These are phyloP conservation scores for Solanum piurae DNA, from an alignment of 257 asterid species.

Conservation along the genomic window DNA sequence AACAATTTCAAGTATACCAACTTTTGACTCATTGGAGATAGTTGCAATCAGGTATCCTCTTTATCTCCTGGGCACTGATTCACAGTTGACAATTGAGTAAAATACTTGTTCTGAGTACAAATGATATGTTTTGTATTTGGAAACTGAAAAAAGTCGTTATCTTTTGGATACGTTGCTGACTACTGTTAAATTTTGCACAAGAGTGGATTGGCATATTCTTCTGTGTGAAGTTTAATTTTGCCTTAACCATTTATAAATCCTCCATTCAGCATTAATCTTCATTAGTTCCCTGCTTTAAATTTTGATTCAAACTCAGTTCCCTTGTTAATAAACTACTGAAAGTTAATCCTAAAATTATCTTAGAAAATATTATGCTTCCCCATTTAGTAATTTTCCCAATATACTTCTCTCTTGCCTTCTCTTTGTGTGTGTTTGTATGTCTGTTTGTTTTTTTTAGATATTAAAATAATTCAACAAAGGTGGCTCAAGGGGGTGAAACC, in stretches of 20 bases:
- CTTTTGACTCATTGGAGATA: constrained; percentile 61
- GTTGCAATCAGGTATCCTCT: constrained; percentile 45
- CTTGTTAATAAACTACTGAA: background rate
- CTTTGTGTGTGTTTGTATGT: background rate
- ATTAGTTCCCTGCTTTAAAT: background rate
- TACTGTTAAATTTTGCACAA: background rate
- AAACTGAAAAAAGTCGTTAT: background rate
- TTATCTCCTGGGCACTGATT: background rate
- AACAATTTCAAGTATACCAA: constrained; percentile 1
- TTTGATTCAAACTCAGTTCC: background rate
- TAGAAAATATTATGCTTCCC: background rate
- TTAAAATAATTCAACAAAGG: background rate
- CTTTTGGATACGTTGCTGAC: background rate
- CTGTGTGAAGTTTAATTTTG: background rate
- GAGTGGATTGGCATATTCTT: background rate
- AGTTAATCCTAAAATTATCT: background rate
- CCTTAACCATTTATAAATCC: background rate
- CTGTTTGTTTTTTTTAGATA: background rate
- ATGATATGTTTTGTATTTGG: background rate
- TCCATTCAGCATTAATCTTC: background rate
- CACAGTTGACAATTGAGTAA: background rate
- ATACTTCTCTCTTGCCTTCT: background rate
- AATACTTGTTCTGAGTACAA: background rate
- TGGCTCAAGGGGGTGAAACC: background rate
- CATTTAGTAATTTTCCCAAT: background rate